phyloP scores from a whole-genome alignment of 139 green algal species.

The Nannochloris sp. region DNA sequence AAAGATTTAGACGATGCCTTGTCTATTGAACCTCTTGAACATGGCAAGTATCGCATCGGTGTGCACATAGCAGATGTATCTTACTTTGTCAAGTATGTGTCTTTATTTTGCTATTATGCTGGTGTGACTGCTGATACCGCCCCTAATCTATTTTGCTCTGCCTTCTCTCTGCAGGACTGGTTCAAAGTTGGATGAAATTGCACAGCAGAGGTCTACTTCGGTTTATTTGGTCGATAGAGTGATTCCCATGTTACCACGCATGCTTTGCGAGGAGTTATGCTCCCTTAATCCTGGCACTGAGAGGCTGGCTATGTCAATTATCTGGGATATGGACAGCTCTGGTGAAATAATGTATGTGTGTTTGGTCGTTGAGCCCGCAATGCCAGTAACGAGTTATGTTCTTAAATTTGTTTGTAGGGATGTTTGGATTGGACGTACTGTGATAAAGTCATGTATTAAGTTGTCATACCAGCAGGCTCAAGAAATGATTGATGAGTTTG shows the following conservation, averaged over 20 bases:
- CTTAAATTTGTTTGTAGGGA: not conserved
- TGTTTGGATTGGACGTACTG: conserved; percentile 54
- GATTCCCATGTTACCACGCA: conserved; percentile 76
- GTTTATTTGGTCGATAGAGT: conserved; percentile 53
- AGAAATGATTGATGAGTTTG: conserved; percentile 56
- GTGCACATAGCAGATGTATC: conserved; percentile 90
- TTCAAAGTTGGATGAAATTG: conserved; percentile 71
- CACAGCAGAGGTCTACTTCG: conserved; percentile 41
- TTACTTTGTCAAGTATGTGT: conserved; percentile 50
- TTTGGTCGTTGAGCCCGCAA: no score
- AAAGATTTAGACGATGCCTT: conserved; percentile 81
- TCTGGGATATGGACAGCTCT: conserved; percentile 73
- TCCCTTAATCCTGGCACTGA: conserved; percentile 70
- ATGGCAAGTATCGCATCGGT: conserved; percentile 43
- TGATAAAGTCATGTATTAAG: conserved; percentile 84
- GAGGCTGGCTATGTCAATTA: conserved; percentile 72
- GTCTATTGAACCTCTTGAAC: conserved; percentile 37
- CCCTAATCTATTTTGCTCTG: no score
- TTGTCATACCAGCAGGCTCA: conserved; percentile 79
- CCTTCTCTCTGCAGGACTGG: conserved; percentile 12
- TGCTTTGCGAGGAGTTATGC: conserved; percentile 87
- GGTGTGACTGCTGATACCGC: conserved; percentile 10
- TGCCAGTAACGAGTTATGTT: no score
- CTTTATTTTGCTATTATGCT: not conserved
- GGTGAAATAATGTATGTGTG: conserved; percentile 13